Evolutionary conservation across 768 basidiomycete genomes (phyloP), one percentile per base, ranked within the genome.

Genomic region (Myochromella boudieri): DNA sequence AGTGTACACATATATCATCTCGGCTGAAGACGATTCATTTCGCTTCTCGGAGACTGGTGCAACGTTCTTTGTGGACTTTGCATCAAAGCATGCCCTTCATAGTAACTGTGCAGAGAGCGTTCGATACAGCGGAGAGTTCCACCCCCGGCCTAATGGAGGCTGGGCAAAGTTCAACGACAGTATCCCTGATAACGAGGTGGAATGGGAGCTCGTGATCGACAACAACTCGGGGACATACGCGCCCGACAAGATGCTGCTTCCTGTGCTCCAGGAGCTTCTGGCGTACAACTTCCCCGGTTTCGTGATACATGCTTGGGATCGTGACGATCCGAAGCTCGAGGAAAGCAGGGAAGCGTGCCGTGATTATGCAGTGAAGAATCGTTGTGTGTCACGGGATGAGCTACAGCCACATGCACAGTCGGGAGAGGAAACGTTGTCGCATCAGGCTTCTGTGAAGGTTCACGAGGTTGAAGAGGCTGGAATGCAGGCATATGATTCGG

Each of bases 11-110:
- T 94, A 92, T 67, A 76, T 92, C 62, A 83, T 94, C 60, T 78
- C 84, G 3, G 68, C 78, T 4, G 82, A 85, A 44, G 89, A 88
- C 65, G 80, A 88, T 51, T 77, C 86, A 7, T 74, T 91, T 53
- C 78, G 90, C 17, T 91, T 92, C 66, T 90, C 87, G 21, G 90
- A 91, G 63, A 93, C 90, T 3, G 89, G 89, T 12, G 87, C 88
- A 9, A 84, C 87, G 26, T 92, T 92, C 67, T 88, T 90, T 57
- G 87, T 91, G 51, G 87, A 91, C 65, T 85, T 91, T 60, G 85
- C 84, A 33, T 87, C 85, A 21, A 93, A 94, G 66, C 91, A 93
- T 59, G 91, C 88, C 4, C 72, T 93, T 60, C 90, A 92, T 66
- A 73, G 82, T 32, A 87, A 89, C 60, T 88, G 87, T 60, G 74